phyloP scores from a whole-genome alignment of 164 flowering plant species.

The Litsea cubeba region DNA sequence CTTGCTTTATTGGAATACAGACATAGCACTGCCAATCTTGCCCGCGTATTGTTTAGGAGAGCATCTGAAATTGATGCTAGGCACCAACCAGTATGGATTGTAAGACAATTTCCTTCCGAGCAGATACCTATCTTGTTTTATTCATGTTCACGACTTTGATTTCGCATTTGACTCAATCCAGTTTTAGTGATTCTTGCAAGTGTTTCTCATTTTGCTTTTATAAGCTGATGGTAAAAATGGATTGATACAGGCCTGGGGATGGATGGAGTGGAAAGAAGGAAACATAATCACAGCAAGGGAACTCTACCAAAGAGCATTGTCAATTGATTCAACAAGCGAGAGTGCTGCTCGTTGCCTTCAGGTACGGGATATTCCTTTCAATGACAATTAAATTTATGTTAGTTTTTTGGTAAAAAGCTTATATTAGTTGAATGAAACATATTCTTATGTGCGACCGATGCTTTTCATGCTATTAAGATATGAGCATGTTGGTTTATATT shows the following conservation, averaged over 20 bases:
- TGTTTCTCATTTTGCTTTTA: neutral
- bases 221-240: conserved; percentile 10
- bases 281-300: conserved; percentile 70
- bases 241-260: conserved; percentile 87
- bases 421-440: neutral
- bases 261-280: conserved; percentile 99
- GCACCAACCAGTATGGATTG: conserved; percentile 94
- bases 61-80: conserved; percentile 84
- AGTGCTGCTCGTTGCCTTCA: conserved; percentile 98
- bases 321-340: conserved; percentile 66
- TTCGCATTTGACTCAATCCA: neutral
- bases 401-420: neutral
- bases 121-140: neutral
- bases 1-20: conserved; percentile 86
- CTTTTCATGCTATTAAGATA: neutral
- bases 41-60: conserved; percentile 70
- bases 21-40: conserved; percentile 72
- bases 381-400: neutral
- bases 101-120: conserved; percentile 28
- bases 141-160: neutral
- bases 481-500: neutral
- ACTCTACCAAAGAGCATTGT: conserved; percentile 70
- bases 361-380: conserved; percentile 26
- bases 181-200: no score
- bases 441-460: neutral